Base-by-base conservation (phyloP, 352 stramenopile species). In the Phytopythium vexans region DNA sequence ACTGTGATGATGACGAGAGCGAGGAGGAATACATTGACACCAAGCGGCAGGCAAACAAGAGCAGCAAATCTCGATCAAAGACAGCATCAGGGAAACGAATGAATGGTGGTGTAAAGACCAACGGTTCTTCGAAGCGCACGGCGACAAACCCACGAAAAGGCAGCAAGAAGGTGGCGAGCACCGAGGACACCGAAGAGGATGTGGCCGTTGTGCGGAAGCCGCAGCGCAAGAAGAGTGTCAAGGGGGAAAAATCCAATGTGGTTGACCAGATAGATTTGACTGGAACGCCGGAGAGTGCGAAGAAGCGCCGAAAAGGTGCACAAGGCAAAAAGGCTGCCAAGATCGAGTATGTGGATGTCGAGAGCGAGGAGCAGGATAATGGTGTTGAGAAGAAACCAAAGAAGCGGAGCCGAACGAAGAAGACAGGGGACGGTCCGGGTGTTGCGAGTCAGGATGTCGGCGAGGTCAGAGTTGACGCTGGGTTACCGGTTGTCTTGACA, bases 211-310 rank as follows among this genome's bases (percentile, higher is more conserved):
- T 37, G 10, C 8, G 27, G 12, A 46, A 21, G n/a, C 34, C 9
- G 14, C 37, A 37, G 51, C 33, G 41, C 2, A 50, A 38, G 16
- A 42, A 39, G 39, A 21, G 21, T 27, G 21, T 27, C 21, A 27
- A 27, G 21, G 21, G 6, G 16, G 32, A 35, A 16, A 40, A 58
- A 53, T 9, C 41, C 41, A 1, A 4, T 11, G 6, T 31, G 16
- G 37, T 27, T 32, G 39, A 52, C 38, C 62, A 62, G 1, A 74
- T 74, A 45, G 62, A 77, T 51, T 21, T 74, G 39, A 74, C 68
- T 32, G 16, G 39, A 27, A 56, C 54, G 8, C 55, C 56, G 4
- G 61, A 74, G n/a, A 59, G 42, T 37, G 52, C 59, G 33, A 56
- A 56, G 36, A 70, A 59, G 42, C 64, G 50, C 38, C 32, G 10